Conservation (phyloP, 2,329 filamentous ascomycete species). For the Diaporthe capsici region DNA sequence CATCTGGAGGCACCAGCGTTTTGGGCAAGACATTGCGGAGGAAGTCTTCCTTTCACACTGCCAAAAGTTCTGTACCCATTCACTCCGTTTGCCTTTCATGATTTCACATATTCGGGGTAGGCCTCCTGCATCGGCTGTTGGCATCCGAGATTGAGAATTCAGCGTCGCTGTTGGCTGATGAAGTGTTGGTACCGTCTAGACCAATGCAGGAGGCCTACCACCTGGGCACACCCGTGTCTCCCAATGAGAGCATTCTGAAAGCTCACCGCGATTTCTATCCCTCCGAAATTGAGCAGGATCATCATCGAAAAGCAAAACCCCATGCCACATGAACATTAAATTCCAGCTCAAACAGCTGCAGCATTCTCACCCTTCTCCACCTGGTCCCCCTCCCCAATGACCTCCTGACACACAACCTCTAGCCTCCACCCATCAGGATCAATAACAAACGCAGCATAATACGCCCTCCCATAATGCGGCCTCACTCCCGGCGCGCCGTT, state of each 20-base stretch:
- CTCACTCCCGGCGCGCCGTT: conserved; percentile 51
- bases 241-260: not conserved
- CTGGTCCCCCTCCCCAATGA: not conserved
- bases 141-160: not conserved
- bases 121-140: not conserved
- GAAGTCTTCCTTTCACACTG: not conserved
- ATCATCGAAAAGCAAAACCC: not conserved
- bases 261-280: not conserved
- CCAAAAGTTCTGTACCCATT: fast-evolving
- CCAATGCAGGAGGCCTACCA: conserved; percentile 25
- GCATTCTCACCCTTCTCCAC: not conserved
- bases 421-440: conserved; percentile 50
- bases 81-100: not conserved
- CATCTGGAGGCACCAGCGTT: not conserved
- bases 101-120: not conserved
- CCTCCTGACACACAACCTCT: conserved; percentile 45
- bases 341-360: not conserved
- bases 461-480: conserved; percentile 49
- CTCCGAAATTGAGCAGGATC: not conserved
- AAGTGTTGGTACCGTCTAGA: not conserved
- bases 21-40: not conserved
- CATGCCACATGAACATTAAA: not conserved
- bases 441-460: conserved; percentile 53
- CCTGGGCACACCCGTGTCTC: not conserved
- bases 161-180: not conserved